Conservation (phyloP, 2,329 filamentous ascomycete species). For the Cadophora sp. region DNA sequence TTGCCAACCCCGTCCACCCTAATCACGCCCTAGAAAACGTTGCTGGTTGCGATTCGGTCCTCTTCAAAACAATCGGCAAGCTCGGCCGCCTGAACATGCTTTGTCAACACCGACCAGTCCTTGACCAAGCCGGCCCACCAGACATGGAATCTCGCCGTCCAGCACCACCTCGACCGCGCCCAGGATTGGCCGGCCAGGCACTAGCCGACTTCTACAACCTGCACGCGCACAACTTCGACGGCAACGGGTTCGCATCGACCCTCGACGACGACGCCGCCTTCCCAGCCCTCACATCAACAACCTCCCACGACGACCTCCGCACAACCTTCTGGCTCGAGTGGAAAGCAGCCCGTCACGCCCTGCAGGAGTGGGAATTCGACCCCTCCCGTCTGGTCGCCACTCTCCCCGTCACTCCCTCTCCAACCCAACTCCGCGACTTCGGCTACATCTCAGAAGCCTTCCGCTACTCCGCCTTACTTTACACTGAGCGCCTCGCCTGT, state of each 20-base stretch:
- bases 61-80: slow-evolving; percentile 86
- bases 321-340: slow-evolving; percentile 85
- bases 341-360: slow-evolving; percentile 76
- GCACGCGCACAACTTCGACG: slow-evolving; percentile 67
- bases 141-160: slow-evolving; percentile 40
- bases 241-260: slow-evolving; percentile 67
- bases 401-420: slow-evolving; percentile 57
- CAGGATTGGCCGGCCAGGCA: slow-evolving; percentile 51
- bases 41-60: slow-evolving; percentile 82
- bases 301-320: slow-evolving; percentile 63
- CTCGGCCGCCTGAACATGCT: slow-evolving; percentile 86
- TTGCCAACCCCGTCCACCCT: slow-evolving; percentile 66
- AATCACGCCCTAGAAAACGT: slow-evolving; percentile 74
- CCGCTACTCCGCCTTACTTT: slow-evolving; percentile 86
- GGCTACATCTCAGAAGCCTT: slow-evolving; percentile 88
- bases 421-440: slow-evolving; percentile 74
- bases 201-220: slow-evolving; percentile 58
- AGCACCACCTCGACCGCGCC: slow-evolving; percentile 42
- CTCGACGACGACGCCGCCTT: slow-evolving; percentile 61
- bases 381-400: slow-evolving; percentile 57
- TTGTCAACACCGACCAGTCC: slow-evolving; percentile 70
- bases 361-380: slow-evolving; percentile 84
- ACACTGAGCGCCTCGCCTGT: slow-evolving; percentile 85
- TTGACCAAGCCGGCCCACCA: slow-evolving; percentile 50
- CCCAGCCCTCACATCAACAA: slow-evolving; percentile 43